Evolutionary conservation across 306 rosid species (phyloP).

Genomic region (Dalbergia cochinchinensis): DNA sequence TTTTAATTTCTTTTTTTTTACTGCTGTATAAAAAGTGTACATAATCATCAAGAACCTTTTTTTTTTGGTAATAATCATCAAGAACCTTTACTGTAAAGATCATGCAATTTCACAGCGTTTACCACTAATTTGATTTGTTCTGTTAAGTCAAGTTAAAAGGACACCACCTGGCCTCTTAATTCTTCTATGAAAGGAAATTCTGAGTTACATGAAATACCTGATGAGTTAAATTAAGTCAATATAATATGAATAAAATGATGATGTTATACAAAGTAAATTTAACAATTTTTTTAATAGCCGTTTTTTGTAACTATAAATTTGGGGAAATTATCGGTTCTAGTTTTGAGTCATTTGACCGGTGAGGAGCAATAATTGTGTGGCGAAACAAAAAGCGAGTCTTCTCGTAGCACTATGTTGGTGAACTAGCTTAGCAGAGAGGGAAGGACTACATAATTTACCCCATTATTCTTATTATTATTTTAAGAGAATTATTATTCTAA

Average conservation of each 20-base stretch:
- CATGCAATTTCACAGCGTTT: conserved; percentile 24
- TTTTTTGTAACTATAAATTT: too few relatives aligned
- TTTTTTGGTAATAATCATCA: conserved; percentile 42
- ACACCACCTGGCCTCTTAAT: neutral
- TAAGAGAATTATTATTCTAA: too few relatives aligned
- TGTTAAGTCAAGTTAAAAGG: neutral
- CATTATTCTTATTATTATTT: too few relatives aligned
- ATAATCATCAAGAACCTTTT: conserved; percentile 40
- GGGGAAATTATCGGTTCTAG: neutral
- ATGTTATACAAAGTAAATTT: neutral
- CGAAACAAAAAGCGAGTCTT: neutral
- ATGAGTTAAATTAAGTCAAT: neutral
- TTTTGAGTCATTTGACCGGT: neutral
- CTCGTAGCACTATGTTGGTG: conserved; percentile 37
- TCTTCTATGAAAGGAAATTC: conserved; percentile 16
- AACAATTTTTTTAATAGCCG: neutral
- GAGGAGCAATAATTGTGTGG: neutral
- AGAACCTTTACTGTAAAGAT: conserved; percentile 25
- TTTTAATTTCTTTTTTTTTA: neutral
- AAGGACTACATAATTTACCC: conserved; percentile 48
- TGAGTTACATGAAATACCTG: neutral
- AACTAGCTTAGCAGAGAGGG: conserved; percentile 34
- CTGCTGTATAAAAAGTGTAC: neutral
- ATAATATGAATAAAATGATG: neutral
- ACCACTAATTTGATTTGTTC: conserved; percentile 8